These are phyloP conservation scores for Leucoagaricus sp. DNA, from an alignment of 1,284 basidiomycete species.

Conservation along the genomic window DNA sequence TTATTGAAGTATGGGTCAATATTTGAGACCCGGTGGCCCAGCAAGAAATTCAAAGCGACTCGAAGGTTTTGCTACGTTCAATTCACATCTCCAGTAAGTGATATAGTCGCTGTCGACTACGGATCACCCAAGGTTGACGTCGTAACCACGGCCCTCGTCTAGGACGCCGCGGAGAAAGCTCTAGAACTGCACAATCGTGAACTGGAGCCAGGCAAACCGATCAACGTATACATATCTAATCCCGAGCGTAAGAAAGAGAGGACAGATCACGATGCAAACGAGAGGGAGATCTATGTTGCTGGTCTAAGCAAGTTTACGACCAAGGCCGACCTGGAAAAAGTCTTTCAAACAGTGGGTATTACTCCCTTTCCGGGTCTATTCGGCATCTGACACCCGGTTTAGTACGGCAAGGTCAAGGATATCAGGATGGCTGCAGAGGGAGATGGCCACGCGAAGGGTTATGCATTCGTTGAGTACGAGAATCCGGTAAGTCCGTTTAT, in stretches of 20 bases:
- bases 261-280: slow-evolving; percentile 82
- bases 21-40: slow-evolving; percentile 97
- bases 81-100: slow-evolving; percentile 77
- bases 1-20: slow-evolving; percentile 83
- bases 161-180: slow-evolving; percentile 77
- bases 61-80: slow-evolving; percentile 96
- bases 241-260: slow-evolving; percentile 87
- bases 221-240: slow-evolving; percentile 90
- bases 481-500: slow-evolving; percentile 56
- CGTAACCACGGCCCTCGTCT: slow-evolving; percentile 1
- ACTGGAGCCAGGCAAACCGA: slow-evolving; percentile 60
- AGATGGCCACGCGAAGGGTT: slow-evolving; percentile 77
- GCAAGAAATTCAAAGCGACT: slow-evolving; percentile 90
- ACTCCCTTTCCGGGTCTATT: background rate
- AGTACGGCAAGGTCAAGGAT: slow-evolving; percentile 84
- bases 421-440: slow-evolving; percentile 79
- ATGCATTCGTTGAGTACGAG: slow-evolving; percentile 93
- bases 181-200: slow-evolving; percentile 79
- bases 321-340: slow-evolving; percentile 70
- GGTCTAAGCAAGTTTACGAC: slow-evolving; percentile 78
- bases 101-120: background rate
- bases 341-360: slow-evolving; percentile 70
- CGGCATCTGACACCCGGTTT: slow-evolving; percentile 17
- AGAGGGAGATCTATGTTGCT: slow-evolving; percentile 84
- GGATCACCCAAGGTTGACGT: background rate